Base-by-base conservation (phyloP, 192 early-diverging fungal genomes). In the Podila epigama region DNA sequence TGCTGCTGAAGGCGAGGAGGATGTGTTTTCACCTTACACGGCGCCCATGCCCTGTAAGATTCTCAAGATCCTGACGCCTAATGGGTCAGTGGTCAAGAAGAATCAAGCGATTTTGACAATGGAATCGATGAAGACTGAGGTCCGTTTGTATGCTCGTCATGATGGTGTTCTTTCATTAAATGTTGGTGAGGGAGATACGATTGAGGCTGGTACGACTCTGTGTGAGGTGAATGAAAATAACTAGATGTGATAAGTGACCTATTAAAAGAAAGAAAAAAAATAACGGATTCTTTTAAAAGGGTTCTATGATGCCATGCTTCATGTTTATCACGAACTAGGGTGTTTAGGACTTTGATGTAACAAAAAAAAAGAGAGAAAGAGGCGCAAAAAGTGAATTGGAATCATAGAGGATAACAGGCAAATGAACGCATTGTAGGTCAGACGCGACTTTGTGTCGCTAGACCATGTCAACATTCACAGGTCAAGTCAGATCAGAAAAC, bases 101-200 rank as follows among this genome's bases (percentile, higher is more conserved):
- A 86, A 88, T 37, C 82, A 83, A 39, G 70, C 83, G 8, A 69
- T 90, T 34, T 65, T 90, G 62, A 89, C 87, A 6, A 84, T 90
- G 60, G 89, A 90, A 64, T 85, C 86, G 28, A 90, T 90, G 87
- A 90, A 90, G 68, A 89, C 85, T 13, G 88, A 89, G 59, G 84
- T 87, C 20, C 86, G 84, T 57, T 65, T 89, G 20, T 81, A 83
- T 51, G 79, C 82, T 29, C 80, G 83, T 40, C 83, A 86, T 48
- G 88, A 84, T n/a, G 88, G 88, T 34, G 62, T 82, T 4, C 72
- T 89, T 20, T 81, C 59, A 8, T 60, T 89, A 60, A 71, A 80
- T 31, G 88, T 89, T 22, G 79, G 83, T 34, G 88, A 89, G 55
- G 85, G 85, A 5, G 82, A 89, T 50, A 79, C 88, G 72, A 81